These are phyloP conservation scores for Oenanthe javanica DNA, from an alignment of 140 eudicot genomes.

Conservation along the genomic window DNA sequence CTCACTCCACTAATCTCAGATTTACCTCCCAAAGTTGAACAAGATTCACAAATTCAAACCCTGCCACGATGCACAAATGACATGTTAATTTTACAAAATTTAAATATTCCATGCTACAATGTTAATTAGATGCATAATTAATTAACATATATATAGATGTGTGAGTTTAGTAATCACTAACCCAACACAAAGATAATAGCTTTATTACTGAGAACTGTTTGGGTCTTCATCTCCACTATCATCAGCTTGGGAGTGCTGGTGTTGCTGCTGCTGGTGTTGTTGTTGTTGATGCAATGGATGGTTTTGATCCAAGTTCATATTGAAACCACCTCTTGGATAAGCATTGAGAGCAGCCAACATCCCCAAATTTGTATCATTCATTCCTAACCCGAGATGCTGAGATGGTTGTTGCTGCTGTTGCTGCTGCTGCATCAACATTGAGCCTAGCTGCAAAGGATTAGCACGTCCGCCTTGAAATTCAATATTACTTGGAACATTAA, in stretches of 20 bases:
- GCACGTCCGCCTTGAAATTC: slow-evolving; percentile 58
- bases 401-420: slow-evolving; percentile 42
- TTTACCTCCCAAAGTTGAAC: slow-evolving; percentile 31
- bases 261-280: slow-evolving; percentile 13
- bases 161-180: slow-evolving; percentile 7
- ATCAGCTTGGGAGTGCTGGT: slow-evolving; percentile 39
- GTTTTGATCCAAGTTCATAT: slow-evolving; percentile 59
- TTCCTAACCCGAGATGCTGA: slow-evolving; percentile 74
- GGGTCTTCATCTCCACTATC: slow-evolving; percentile 78
- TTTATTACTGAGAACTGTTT: slow-evolving; percentile 47
- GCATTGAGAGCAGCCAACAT: slow-evolving; percentile 76
- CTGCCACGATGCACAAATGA: background rate
- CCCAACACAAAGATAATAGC: slow-evolving; percentile 11
- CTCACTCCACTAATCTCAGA: slow-evolving; percentile 15
- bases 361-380: slow-evolving; percentile 67
- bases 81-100: background rate
- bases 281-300: slow-evolving; percentile 36
- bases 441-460: slow-evolving; percentile 57
- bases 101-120: background rate
- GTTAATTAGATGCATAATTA: background rate
- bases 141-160: background rate
- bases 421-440: slow-evolving; percentile 62
- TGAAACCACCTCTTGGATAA: slow-evolving; percentile 62
- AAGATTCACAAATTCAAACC: slow-evolving; percentile 3
- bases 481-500: slow-evolving; percentile 38